phyloP scores from a whole-genome alignment of 1,284 basidiomycete species.

The Sphagnurus paluster region DNA sequence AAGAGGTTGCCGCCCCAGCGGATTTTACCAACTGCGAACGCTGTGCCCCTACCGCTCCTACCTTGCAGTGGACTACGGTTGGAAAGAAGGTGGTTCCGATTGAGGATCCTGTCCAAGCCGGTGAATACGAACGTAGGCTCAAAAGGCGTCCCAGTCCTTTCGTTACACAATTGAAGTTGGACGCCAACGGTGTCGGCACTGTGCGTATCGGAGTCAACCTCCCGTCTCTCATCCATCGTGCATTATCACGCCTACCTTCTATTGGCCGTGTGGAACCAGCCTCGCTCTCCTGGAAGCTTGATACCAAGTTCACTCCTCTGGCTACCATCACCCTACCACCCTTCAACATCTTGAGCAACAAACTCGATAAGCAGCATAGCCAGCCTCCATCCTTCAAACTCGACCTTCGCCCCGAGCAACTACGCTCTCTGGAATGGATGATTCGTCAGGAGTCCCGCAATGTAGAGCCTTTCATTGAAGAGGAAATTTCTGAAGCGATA shows the following conservation, averaged over 20 bases:
- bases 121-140: constrained; percentile 83
- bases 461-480: constrained; percentile 81
- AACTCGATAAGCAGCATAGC: constrained; percentile 65
- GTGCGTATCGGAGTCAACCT: constrained; percentile 89
- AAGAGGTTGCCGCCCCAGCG: constrained; percentile 41
- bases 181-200: constrained; percentile 60
- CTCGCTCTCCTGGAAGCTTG: constrained; percentile 76
- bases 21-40: constrained; percentile 57
- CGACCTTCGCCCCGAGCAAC: constrained; percentile 80
- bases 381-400: constrained; percentile 83
- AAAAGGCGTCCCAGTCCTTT: constrained; percentile 89
- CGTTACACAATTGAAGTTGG: constrained; percentile 83
- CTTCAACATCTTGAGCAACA: constrained; percentile 80
- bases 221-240: constrained; percentile 85
- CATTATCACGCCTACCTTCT: constrained; percentile 77
- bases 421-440: constrained; percentile 95
- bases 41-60: constrained; percentile 80
- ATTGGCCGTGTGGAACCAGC: constrained; percentile 51
- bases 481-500: constrained; percentile 91
- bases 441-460: constrained; percentile 72
- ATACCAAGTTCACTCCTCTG: constrained; percentile 73
- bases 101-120: constrained; percentile 84
- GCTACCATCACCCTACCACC: constrained; percentile 62
- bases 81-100: constrained; percentile 67
- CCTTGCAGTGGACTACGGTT: constrained; percentile 69